phyloP scores from a whole-genome alignment of 2,329 filamentous ascomycete genomes.

The Fonsecaea erecta region DNA sequence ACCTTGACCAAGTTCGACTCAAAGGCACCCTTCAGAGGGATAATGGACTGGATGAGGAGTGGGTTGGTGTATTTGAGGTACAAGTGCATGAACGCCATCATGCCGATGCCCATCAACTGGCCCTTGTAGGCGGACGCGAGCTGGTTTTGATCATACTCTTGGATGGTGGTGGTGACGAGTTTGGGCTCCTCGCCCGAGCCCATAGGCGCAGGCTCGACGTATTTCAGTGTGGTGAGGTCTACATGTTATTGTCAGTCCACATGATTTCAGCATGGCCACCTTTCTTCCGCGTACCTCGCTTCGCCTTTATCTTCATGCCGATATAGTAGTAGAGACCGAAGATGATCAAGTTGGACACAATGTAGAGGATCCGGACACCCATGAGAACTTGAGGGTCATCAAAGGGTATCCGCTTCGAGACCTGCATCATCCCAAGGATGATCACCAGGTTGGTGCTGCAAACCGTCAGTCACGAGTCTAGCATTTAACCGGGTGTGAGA shows the following conservation, averaged over 20 bases:
- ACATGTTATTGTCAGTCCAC: conserved; percentile 19
- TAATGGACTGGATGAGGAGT: conserved; percentile 96
- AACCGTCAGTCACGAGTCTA: conserved; percentile 37
- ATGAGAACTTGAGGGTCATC: conserved; percentile 78
- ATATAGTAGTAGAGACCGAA: conserved; percentile 82
- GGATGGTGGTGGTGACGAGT: conserved; percentile 92
- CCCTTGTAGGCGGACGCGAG: conserved; percentile 83
- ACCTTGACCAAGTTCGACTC: conserved; percentile 97
- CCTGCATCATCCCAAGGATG: conserved; percentile 98
- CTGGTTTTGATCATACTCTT: conserved; percentile 90
- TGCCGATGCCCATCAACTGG: conserved; percentile 93
- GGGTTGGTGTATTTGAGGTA: conserved; percentile 99
- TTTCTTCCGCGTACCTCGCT: conserved; percentile 76
- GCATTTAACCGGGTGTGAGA: background rate
- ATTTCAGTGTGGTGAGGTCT: conserved; percentile 98
- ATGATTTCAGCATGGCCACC: background rate
- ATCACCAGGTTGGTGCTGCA: conserved; percentile 86
- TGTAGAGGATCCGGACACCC: conserved; percentile 66
- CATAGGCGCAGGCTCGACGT: conserved; percentile 93
- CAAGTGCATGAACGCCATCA: conserved; percentile 98
- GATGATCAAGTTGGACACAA: conserved; percentile 81
- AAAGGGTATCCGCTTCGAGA: conserved; percentile 92
- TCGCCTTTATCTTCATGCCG: conserved; percentile 84
- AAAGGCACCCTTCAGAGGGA: conserved; percentile 92
- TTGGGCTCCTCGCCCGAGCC: conserved; percentile 93